A percentile compares a stretch with the other conserved stretches of the same genome.
phyloP scores from a whole-genome alignment of 2,329 filamentous ascomycete genomes.

The Tolypocladium ovalisporum region DNA sequence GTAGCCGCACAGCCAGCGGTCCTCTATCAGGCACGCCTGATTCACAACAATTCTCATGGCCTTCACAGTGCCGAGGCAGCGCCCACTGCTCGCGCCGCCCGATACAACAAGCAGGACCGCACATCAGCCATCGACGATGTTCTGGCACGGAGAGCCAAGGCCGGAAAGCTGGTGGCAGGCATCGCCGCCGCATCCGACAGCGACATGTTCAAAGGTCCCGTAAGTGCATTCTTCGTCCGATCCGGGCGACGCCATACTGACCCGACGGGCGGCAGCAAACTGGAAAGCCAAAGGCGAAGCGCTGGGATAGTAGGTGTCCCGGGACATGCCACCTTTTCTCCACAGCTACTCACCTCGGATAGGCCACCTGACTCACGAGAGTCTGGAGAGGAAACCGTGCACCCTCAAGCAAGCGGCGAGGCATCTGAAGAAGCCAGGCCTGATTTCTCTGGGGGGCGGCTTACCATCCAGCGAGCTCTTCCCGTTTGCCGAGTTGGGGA shows the following conservation, averaged over 20 bases:
- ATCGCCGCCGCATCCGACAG: conserved; percentile 68
- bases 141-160: conserved; percentile 44
- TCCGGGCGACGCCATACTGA: not conserved
- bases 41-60: conserved; percentile 10
- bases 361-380: conserved; percentile 54
- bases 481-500: conserved; percentile 68
- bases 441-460: conserved; percentile 89
- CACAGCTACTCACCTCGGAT: not conserved
- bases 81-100: conserved; percentile 11
- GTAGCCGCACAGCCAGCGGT: not conserved
- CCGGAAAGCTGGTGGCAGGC: conserved; percentile 62
- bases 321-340: not conserved
- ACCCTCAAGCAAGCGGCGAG: conserved; percentile 76
- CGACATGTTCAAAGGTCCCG: conserved; percentile 72
- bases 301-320: conserved; percentile 66
- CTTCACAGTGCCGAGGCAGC: conserved; percentile 13
- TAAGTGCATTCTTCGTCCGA: conserved; percentile 23
- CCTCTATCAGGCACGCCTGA: conserved; percentile 2
- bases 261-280: conserved; percentile 13
- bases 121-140: conserved; percentile 19
- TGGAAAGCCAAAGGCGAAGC: conserved; percentile 64
- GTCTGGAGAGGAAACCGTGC: conserved; percentile 47
- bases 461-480: conserved; percentile 84
- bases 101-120: conserved; percentile 10
- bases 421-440: conserved; percentile 66